Evolutionary conservation across 129 eudicot species (phyloP), one percentile per base, ranked within the genome.

Genomic region (Flaveria brownii): DNA sequence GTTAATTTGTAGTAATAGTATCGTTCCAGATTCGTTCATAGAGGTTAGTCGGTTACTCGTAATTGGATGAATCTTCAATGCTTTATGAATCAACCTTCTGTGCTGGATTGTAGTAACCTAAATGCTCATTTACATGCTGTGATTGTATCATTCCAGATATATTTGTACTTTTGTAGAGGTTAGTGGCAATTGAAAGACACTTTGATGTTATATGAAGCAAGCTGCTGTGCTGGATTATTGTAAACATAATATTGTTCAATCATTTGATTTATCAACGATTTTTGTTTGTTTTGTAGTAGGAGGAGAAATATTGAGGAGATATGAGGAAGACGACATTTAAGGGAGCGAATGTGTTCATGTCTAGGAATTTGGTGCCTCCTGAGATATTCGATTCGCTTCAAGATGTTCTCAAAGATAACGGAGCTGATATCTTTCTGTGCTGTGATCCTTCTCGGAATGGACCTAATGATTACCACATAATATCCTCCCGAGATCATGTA

Each of bases 341-440:
- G 60, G 98, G 93, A 51, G 85, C 90, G 33, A 94, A 89, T 52
- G 97, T 94, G 22, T 94, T 85, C 90, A 86, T 94, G 97, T 94
- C 98, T 9, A 81, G 97, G 57, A 94, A 84, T 61, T 73, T 94
- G 62, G 98, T 94, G 17, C 93, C 98, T 20, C 97, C 98, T 17
- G 98, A 94, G 83, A 46, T 84, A 30, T 91, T 82, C 74, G 96
- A 83, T 72, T 74, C 93, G n/a, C 91, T 94, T 42, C 96, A 82
- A 72, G 97, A 94, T 39, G 93, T 91, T 54, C 85, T 94, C 61
- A 94, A 91, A 83, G 90, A 84, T 66, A 89, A 89, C 68, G 97
- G 96, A 63, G 98, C 98, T 9, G 80, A 83, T 2, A 81, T 91
- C 42, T 79, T 89, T 55, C 92, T 87, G n/a, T 91, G 98, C 73